Evolutionary conservation across 148 eudicot genomes (phyloP).

Genomic region (Simmondsia chinensis): DNA sequence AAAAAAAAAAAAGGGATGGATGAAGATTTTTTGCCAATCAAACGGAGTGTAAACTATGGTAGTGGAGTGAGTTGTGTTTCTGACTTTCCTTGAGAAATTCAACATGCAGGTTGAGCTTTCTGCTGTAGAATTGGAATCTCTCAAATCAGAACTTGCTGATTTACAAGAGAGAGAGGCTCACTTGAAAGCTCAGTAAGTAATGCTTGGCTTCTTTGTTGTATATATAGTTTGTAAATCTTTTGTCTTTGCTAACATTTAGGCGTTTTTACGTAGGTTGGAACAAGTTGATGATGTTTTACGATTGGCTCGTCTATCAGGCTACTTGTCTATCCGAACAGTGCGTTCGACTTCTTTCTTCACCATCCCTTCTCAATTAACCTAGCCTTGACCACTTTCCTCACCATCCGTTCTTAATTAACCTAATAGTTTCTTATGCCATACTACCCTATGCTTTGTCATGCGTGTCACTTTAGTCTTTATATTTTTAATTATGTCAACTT

Average conservation of each 20-base stretch:
- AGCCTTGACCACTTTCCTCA: too few relatives aligned
- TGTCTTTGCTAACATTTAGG: not conserved
- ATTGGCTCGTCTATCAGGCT: conserved; percentile 74
- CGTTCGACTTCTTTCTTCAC: conserved; percentile 4
- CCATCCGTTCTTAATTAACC: too few relatives aligned
- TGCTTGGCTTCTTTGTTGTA: conserved; percentile 1
- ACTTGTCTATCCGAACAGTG: conserved; percentile 65
- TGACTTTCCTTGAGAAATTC: too few relatives aligned
- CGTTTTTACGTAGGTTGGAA: conserved; percentile 47
- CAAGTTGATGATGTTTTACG: conserved; percentile 70
- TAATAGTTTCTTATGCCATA: too few relatives aligned
- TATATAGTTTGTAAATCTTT: not conserved
- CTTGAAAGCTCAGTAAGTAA: conserved; percentile 76
- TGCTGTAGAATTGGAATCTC: conserved; percentile 74
- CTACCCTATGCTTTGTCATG: too few relatives aligned
- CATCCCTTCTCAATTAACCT: too few relatives aligned
- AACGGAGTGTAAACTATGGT: too few relatives aligned
- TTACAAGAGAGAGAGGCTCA: conserved; percentile 82
- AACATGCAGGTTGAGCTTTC: conserved; percentile 53
- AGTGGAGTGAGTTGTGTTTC: too few relatives aligned
- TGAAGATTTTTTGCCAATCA: too few relatives aligned
- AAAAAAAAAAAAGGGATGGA: too few relatives aligned
- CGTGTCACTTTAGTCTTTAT: not conserved
- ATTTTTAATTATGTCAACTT: not conserved
- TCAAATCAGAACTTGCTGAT: conserved; percentile 64